Conservation (phyloP, 768 basidiomycete species). For the Phaeotremella skinneri region DNA sequence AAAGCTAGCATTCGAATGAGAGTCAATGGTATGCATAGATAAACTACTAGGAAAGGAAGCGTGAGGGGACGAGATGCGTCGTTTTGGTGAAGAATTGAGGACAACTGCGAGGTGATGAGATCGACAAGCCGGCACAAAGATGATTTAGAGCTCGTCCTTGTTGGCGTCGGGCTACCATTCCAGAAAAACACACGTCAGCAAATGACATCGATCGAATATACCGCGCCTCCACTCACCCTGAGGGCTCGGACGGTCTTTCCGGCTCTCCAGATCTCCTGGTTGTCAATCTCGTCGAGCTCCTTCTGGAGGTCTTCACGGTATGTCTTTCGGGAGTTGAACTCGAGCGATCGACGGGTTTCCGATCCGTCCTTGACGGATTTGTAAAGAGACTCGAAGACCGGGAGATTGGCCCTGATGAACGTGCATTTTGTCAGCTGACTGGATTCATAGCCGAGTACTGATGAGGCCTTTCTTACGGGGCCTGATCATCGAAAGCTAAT, state of each 20-base stretch:
- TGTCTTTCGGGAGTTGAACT: conserved; percentile 87
- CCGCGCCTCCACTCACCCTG: conserved; percentile 51
- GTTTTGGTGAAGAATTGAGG: too few species aligned
- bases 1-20: too few species aligned
- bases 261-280: conserved; percentile 98
- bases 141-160: conserved; percentile 45
- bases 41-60: too few species aligned
- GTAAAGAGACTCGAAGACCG: conserved; percentile 93
- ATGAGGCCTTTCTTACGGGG: too few species aligned
- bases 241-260: conserved; percentile 89
- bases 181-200: conserved; percentile 12
- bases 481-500: neutral
- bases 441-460: too few species aligned
- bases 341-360: conserved; percentile 93
- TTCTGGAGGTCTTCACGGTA: conserved; percentile 89
- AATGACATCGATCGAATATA: too few species aligned
- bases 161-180: conserved; percentile 45
- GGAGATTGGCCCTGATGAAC: conserved; percentile 84
- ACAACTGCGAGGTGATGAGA: too few species aligned
- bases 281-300: conserved; percentile 91
- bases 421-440: too few species aligned
- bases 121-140: too few species aligned
- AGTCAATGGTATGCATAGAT: too few species aligned
- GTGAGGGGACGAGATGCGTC: too few species aligned
- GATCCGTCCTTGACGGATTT: conserved; percentile 90